A percentile compares a stretch with the other conserved stretches of the same genome.
Conservation (phyloP, 225 moss, liverwort and hornwort genomes). For the Ulota crispa region DNA sequence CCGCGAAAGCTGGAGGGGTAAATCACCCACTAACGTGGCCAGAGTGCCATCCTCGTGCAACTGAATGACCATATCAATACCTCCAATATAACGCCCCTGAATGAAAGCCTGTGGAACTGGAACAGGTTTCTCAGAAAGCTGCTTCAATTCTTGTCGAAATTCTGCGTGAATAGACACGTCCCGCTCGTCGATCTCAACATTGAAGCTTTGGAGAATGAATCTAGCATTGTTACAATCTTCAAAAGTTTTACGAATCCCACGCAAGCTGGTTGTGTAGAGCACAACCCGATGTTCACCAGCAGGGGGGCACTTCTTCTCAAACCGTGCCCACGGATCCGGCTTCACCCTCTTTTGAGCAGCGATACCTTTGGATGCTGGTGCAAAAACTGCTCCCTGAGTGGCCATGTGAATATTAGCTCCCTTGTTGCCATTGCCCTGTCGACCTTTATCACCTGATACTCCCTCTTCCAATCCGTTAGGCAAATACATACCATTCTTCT, state of each 20-base stretch:
- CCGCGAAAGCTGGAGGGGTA: slow-evolving; percentile 41
- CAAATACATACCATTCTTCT: slow-evolving; percentile 15
- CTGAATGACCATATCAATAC: slow-evolving; percentile 36
- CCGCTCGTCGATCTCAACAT: slow-evolving; percentile 80
- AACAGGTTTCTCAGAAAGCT: slow-evolving; percentile 54
- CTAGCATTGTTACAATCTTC: slow-evolving; percentile 89
- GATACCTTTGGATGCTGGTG: slow-evolving; percentile 11
- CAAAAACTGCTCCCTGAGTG: neutral
- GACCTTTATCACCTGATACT: slow-evolving; percentile 12
- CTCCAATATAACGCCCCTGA: slow-evolving; percentile 56
- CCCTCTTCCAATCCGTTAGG: slow-evolving; percentile 17
- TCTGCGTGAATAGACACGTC: slow-evolving; percentile 93
- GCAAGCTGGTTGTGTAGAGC: slow-evolving; percentile 80
- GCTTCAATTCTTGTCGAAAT: slow-evolving; percentile 88
- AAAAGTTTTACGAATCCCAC: slow-evolving; percentile 93
- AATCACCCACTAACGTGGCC: slow-evolving; percentile 39
- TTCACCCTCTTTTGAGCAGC: slow-evolving; percentile 27
- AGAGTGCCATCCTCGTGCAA: slow-evolving; percentile 55
- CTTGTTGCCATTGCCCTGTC: slow-evolving; percentile 32
- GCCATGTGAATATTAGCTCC: slow-evolving; percentile 13
- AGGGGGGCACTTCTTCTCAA: slow-evolving; percentile 76
- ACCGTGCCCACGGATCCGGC: slow-evolving; percentile 69
- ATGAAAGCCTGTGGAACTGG: slow-evolving; percentile 57
- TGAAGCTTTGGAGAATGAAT: slow-evolving; percentile 66
- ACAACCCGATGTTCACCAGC: slow-evolving; percentile 77